Base-by-base conservation (phyloP, 1,139 yeast genomes). In the Zygoascus meyerae region DNA sequence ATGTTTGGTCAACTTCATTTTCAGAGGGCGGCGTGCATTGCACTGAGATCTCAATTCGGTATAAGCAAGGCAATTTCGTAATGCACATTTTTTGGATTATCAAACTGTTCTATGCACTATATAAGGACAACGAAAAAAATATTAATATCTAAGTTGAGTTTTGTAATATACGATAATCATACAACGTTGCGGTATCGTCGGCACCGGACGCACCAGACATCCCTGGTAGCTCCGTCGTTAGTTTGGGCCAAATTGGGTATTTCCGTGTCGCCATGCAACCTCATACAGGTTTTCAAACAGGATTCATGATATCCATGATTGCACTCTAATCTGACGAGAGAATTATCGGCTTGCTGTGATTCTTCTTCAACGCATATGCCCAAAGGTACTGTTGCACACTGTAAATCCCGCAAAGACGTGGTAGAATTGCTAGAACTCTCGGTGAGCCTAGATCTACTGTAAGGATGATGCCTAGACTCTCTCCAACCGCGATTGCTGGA, bases 201-300 rank as follows among this genome's bases (percentile, higher is more conserved):
- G 48, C 66, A 61, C 21, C 60, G 45, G 46, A 52, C 52, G 41
- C 66, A 62, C 65, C 66, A 61, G 10, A 58, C 60, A 17, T 54
- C 54, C 26, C 55, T 29, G 11, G 52, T 42, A 8, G 49, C 49
- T 15, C 52, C 52, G 34, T 52, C 55, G 12, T 48, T 49, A 32
- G 41, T 37, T 14, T 47, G 47, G 7, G 53, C 43, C 30, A 55
- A 42, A 31, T 54, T 49, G 8, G 63, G 63, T 34, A 59, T 55
- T 6, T 54, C 56, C 5, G 43, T 45, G 45, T 61, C 65, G 8
- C 66, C 65, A 47, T 62, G 66, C 7, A 59, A 53, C 12, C 62
- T 44, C 61, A 56, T 59, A 9, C 56, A 50, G 45, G 55, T 55
- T 18, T 61, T 53, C 16, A 62, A 48, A 44, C 66, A 62, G 26